These are phyloP conservation scores for Cytospora mali DNA, from an alignment of 2,329 filamentous ascomycete species.

Conservation along the genomic window DNA sequence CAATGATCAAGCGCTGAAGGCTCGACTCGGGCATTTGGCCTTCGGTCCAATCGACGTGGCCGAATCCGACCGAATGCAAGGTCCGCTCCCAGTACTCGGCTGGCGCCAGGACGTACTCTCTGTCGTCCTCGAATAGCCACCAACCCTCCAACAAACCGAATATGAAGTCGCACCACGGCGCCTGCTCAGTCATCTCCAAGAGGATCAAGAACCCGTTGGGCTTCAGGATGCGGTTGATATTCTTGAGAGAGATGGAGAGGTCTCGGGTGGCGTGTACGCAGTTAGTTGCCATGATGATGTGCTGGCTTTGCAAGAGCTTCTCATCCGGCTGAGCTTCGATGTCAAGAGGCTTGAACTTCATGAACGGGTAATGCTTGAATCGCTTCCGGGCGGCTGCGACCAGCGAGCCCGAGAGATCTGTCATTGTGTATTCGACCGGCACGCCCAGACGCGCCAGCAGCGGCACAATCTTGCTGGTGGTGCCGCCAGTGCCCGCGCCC, in stretches of 20 bases:
- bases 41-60: constrained; percentile 37
- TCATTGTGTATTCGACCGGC: constrained; percentile 43
- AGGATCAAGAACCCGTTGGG: constrained; percentile 40
- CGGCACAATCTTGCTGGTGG: constrained; percentile 26
- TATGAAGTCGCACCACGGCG: constrained; percentile 39
- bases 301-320: constrained; percentile 33
- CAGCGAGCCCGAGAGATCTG: constrained; percentile 41
- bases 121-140: constrained; percentile 42
- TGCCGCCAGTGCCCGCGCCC: constrained; percentile 10
- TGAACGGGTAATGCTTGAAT: constrained; percentile 34
- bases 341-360: constrained; percentile 37
- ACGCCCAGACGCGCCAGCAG: constrained; percentile 34
- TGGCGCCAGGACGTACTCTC: constrained; percentile 30
- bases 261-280: constrained; percentile 39
- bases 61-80: constrained; percentile 35
- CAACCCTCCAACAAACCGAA: constrained; percentile 43
- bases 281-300: constrained; percentile 40
- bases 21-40: constrained; percentile 34
- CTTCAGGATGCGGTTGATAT: constrained; percentile 34
- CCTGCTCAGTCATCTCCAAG: constrained; percentile 38
- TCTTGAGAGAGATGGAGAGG: constrained; percentile 29
- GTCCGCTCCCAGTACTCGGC: constrained; percentile 32
- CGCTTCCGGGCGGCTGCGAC: constrained; percentile 36
- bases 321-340: constrained; percentile 35
- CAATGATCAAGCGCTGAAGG: constrained; percentile 37